phyloP scores from a whole-genome alignment of 352 stramenopile genomes.

The Pythium biforme region DNA sequence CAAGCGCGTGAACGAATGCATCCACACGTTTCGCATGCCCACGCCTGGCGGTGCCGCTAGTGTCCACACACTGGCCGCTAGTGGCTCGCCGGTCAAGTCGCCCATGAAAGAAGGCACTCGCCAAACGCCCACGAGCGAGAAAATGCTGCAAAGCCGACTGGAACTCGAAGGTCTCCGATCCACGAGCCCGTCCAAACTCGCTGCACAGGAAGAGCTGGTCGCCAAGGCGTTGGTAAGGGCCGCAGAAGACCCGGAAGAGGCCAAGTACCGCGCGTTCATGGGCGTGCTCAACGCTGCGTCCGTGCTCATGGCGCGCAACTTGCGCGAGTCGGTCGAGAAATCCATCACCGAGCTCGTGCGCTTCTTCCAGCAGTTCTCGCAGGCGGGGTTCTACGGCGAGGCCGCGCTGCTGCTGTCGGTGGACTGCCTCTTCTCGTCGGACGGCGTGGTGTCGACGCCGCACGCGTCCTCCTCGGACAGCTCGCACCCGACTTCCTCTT shows the following conservation, averaged over 20 bases:
- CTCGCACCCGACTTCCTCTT: neutral
- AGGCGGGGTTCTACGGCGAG: conserved; percentile 46
- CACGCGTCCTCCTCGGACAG: neutral
- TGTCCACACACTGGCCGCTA: neutral
- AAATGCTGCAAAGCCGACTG: conserved; percentile 46
- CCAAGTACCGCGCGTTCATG: conserved; percentile 51
- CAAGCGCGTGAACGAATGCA: conserved; percentile 68
- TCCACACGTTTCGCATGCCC: conserved; percentile 24
- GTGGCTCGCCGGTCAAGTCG: conserved; percentile 11
- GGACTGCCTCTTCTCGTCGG: conserved; percentile 33
- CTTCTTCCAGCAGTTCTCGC: conserved; percentile 79
- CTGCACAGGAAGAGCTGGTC: conserved; percentile 8
- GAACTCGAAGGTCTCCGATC: conserved; percentile 46
- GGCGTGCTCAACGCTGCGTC: conserved; percentile 79
- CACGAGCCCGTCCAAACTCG: neutral
- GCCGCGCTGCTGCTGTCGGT: conserved; percentile 62
- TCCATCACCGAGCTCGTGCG: conserved; percentile 70
- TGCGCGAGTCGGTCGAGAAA: conserved; percentile 83
- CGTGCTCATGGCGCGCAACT: conserved; percentile 89
- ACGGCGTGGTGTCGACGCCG: neutral
- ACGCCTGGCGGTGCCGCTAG: neutral
- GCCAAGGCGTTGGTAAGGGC: conserved; percentile 3
- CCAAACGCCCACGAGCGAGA: conserved; percentile 16
- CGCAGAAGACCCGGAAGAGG: conserved; percentile 38
- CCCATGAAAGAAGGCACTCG: conserved; percentile 12